phyloP scores from a whole-genome alignment of 305 asterid genomes.

The Fraxinus albicans region DNA sequence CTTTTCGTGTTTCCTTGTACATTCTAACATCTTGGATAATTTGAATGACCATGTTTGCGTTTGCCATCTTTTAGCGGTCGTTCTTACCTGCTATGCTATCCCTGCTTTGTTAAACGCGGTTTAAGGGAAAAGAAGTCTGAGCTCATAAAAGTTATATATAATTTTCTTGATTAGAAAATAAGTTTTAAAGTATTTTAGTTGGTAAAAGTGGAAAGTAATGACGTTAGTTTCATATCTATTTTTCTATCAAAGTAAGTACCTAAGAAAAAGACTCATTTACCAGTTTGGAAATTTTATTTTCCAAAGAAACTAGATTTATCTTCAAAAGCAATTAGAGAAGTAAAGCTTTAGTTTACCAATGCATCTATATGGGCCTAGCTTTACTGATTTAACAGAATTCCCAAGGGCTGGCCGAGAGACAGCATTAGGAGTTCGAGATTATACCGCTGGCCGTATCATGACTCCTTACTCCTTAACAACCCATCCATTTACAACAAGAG shows the following conservation, averaged over 20 bases:
- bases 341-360: not conserved
- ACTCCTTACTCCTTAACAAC: not conserved
- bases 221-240: too few species aligned
- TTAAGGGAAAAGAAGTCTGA: too few species aligned
- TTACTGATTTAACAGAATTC: not conserved
- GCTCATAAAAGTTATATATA: too few species aligned
- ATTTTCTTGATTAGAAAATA: too few species aligned
- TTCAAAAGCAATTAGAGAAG: not conserved
- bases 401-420: not conserved
- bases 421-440: not conserved
- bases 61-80: not conserved
- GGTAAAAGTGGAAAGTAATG: too few species aligned
- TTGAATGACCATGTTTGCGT: not conserved
- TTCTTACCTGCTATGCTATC: not conserved
- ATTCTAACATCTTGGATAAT: constrained; percentile 13
- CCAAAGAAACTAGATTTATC: not conserved
- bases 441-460: not conserved
- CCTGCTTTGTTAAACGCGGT: not conserved
- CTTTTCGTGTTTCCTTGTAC: not conserved
- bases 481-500: not conserved
- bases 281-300: not conserved
- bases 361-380: not conserved
- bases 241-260: too few species aligned
- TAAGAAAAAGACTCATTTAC: not conserved
- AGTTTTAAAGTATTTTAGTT: too few species aligned